phyloP scores from a whole-genome alignment of 2,329 filamentous ascomycete genomes.

The Fusarium incarnatum region DNA sequence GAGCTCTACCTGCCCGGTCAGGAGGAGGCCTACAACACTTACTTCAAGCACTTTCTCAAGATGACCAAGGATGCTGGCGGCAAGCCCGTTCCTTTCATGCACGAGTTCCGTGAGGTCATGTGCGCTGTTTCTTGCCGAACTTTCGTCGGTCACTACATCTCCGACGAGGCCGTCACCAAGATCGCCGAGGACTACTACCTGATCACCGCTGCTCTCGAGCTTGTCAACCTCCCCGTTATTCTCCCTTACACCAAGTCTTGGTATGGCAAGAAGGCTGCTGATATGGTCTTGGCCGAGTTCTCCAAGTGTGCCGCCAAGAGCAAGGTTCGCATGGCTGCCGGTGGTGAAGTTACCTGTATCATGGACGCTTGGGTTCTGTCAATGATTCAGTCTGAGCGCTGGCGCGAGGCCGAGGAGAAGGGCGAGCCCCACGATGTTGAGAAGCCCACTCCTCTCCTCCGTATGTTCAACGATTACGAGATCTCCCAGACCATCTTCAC shows the following conservation, averaged over 20 bases:
- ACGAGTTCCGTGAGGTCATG: slow-evolving; percentile 92
- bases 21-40: slow-evolving; percentile 89
- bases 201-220: slow-evolving; percentile 93
- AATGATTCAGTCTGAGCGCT: slow-evolving; percentile 86
- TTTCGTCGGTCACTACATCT: slow-evolving; percentile 97
- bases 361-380: slow-evolving; percentile 94
- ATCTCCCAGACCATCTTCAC: slow-evolving; percentile 95
- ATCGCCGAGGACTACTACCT: slow-evolving; percentile 97
- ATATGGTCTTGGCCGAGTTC: slow-evolving; percentile 92
- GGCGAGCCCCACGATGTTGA: slow-evolving; percentile 77
- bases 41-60: slow-evolving; percentile 82
- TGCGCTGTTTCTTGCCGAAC: slow-evolving; percentile 94
- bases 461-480: slow-evolving; percentile 89
- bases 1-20: slow-evolving; percentile 90
- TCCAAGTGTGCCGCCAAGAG: slow-evolving; percentile 91
- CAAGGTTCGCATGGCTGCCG: slow-evolving; percentile 90
- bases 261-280: slow-evolving; percentile 96
- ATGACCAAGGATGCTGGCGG: slow-evolving; percentile 78
- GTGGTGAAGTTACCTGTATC: slow-evolving; percentile 88
- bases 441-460: slow-evolving; percentile 85
- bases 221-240: slow-evolving; percentile 99
- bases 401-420: slow-evolving; percentile 80
- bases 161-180: slow-evolving; percentile 89
- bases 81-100: slow-evolving; percentile 88
- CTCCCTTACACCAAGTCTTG: slow-evolving; percentile 94